Evolutionary conservation across 192 early-diverging fungal species (phyloP).

Genomic region (Obelidium mucronatum): DNA sequence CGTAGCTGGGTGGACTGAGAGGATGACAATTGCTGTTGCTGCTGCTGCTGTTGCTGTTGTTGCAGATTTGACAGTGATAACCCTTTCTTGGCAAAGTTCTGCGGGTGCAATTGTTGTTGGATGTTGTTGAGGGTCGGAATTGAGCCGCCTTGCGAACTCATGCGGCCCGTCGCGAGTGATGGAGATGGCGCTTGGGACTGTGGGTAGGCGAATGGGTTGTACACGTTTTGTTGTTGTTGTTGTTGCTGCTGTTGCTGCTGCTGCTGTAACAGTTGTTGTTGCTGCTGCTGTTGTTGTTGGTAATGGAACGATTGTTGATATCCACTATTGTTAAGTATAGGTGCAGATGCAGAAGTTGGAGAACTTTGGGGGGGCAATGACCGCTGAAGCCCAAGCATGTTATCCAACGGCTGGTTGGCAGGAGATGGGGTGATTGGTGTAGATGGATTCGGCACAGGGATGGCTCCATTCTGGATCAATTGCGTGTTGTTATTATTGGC

Average conservation of each 20-base stretch:
- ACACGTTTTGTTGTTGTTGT: conserved; percentile 4
- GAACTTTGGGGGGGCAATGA: conserved; percentile 29
- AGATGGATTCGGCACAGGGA: too few relatives aligned
- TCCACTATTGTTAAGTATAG: conserved; percentile 1
- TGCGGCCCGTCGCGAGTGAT: not conserved
- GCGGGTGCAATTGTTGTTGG: not conserved
- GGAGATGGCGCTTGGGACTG: not conserved
- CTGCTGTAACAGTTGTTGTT: not conserved
- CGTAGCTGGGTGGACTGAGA: not conserved
- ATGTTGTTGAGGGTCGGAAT: not conserved
- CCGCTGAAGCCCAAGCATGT: not conserved
- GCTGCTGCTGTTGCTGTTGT: conserved; percentile 10
- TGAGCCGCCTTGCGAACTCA: not conserved
- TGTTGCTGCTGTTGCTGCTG: not conserved
- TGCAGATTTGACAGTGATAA: not conserved
- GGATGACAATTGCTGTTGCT: not conserved
- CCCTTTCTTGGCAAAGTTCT: not conserved
- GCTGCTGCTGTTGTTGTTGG: not conserved
- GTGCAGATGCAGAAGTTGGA: conserved; percentile 9
- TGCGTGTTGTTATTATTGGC: too few relatives aligned
- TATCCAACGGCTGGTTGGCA: conserved; percentile 18
- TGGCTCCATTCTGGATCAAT: too few relatives aligned
- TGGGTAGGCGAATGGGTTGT: not conserved
- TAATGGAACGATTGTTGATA: not conserved
- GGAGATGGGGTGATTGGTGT: too few relatives aligned